phyloP scores from a whole-genome alignment of 2,329 filamentous ascomycete species.

The Aspergillus costaricaensis region DNA sequence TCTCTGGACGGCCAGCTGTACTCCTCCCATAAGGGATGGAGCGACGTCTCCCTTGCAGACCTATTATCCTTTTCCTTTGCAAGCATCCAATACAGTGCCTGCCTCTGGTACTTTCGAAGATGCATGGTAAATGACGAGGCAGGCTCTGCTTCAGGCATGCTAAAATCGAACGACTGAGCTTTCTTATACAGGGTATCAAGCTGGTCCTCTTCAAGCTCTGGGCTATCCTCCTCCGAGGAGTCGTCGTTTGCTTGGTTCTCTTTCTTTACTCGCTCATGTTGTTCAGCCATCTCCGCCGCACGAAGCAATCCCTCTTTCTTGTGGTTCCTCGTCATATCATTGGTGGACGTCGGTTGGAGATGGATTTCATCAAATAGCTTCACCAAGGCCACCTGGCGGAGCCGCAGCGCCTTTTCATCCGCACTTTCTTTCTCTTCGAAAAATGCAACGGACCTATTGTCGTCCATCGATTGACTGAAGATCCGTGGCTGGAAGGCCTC shows the following conservation, averaged over 20 bases:
- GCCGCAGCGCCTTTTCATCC: slow-evolving; percentile 79
- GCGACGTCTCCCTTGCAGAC: slow-evolving; percentile 71
- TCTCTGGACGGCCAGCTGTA: slow-evolving; percentile 88
- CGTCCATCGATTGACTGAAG: slow-evolving; percentile 56
- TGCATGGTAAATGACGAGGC: slow-evolving; percentile 78
- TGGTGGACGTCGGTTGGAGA: slow-evolving; percentile 72
- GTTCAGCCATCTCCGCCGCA: slow-evolving; percentile 85
- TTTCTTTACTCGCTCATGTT: slow-evolving; percentile 64
- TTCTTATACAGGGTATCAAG: slow-evolving; percentile 93
- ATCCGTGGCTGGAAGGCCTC: slow-evolving; percentile 69
- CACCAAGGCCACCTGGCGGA: slow-evolving; percentile 85
- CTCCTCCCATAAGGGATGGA: slow-evolving; percentile 98
- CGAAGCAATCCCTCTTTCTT: slow-evolving; percentile 81
- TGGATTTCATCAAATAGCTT: slow-evolving; percentile 88
- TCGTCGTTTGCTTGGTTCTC: slow-evolving; percentile 43
- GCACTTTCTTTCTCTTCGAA: slow-evolving; percentile 84
- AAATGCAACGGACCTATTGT: slow-evolving; percentile 70
- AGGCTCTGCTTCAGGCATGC: slow-evolving; percentile 83
- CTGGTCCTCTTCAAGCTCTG: slow-evolving; percentile 92
- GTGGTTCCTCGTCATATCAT: slow-evolving; percentile 71
- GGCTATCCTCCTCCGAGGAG: slow-evolving; percentile 72
- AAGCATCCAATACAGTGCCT: slow-evolving; percentile 95
- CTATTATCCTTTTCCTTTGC: slow-evolving; percentile 83
- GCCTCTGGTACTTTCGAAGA: slow-evolving; percentile 89
- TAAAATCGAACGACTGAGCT: slow-evolving; percentile 94